Evolutionary conservation across 2,329 filamentous ascomycete genomes (phyloP).

Genomic region (Exophiala viscosa): DNA sequence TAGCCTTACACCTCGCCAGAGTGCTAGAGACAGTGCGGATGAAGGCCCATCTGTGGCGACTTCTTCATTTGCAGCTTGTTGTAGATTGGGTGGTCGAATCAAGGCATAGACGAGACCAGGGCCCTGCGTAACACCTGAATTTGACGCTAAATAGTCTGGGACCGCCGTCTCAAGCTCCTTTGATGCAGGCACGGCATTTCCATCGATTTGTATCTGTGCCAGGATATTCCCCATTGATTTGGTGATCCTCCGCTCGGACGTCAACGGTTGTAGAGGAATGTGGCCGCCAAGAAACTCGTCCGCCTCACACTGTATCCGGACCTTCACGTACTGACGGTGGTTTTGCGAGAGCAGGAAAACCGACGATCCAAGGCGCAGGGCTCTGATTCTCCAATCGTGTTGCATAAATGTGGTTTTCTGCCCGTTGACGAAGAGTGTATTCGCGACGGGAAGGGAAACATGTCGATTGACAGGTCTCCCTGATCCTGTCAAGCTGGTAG

Average conservation of each 20-base stretch:
- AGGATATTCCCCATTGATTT: conserved; percentile 29
- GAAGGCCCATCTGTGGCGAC: neutral
- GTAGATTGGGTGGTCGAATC: conserved; percentile 8
- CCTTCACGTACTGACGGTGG: neutral
- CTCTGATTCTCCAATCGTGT: conserved; percentile 14
- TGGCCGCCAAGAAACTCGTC: conserved; percentile 4
- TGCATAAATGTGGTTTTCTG: conserved; percentile 19
- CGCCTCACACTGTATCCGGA: neutral
- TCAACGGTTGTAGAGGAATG: conserved; percentile 19
- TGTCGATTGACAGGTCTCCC: neutral
- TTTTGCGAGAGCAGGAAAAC: neutral
- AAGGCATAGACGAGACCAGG: conserved; percentile 23
- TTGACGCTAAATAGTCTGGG: conserved; percentile 5
- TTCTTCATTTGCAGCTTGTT: neutral
- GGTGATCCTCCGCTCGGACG: conserved; percentile 17
- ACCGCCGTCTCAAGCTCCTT: conserved; percentile 26
- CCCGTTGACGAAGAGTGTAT: conserved; percentile 28
- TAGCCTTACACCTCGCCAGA: conserved; percentile 16
- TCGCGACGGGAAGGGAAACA: conserved; percentile 21
- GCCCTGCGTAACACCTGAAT: conserved; percentile 4
- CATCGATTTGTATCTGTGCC: conserved; percentile 22
- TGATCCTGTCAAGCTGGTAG: neutral
- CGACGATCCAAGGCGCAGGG: neutral
- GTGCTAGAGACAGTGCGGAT: neutral
- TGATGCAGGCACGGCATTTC: conserved; percentile 20